Base-by-base conservation (phyloP, 495 filamentous ascomycete species). In the Aspergillus steynii region DNA sequence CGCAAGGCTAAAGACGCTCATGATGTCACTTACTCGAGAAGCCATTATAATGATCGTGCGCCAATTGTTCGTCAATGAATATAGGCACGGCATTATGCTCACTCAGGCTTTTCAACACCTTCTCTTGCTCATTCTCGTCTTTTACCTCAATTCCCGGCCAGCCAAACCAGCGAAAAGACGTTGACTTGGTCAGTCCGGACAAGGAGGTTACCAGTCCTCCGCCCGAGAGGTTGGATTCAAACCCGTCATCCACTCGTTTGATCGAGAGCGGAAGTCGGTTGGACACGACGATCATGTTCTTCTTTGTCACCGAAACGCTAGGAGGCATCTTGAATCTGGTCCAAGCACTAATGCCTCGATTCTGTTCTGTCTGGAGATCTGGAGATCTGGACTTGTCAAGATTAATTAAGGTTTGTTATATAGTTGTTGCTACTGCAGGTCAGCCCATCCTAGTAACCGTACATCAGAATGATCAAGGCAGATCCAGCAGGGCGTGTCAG, bases 181-280 rank as follows among this genome's bases (percentile, higher is more conserved):
- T 93, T 5, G 89, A 85, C 73, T 95, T 96, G 67, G 88, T 88
- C 62, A 97, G 75, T 15, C 93, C 93, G 42, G 88, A 91, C 49
- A 97, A 75, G 3, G 93, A 90, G 26, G 90, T 94, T 56, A 97
- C 93, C 9, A 96, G 85, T 8, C 93, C 93, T 52, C 93, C 93
- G 31, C 92, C 95, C 5, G 92, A 96, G 80, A 96, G 86, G 64
- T 83, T 86, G 68, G 93, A 90, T 56, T 85, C 74, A 73, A 91
- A 97, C 7, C 69, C 70, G 53, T 90, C 89, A 34, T 93, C 88
- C 10, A 82, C 81, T 56, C 88, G 83, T 72, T 93, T 94, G 74
- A 96, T 88, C 28, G 91, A 94, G 68, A 96, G 88, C 4, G 92
- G 92, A 14, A 96, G 85, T 46, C 92, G 90, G 63, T 96, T 96